phyloP scores from a whole-genome alignment of 257 asterid genomes.

The Anisodus tanguticus region DNA sequence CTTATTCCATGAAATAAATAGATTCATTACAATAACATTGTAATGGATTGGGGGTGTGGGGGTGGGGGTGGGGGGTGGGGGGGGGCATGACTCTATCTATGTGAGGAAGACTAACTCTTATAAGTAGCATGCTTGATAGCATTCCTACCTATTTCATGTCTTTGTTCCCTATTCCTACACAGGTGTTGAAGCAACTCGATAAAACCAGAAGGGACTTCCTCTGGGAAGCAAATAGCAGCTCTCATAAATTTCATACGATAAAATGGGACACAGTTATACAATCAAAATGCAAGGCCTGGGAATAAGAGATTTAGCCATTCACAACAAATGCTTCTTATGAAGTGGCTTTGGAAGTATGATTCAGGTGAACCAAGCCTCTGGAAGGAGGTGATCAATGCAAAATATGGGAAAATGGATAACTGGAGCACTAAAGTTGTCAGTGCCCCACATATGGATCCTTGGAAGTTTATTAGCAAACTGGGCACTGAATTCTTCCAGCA shows the following conservation, averaged over 20 bases:
- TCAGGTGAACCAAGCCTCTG: not conserved
- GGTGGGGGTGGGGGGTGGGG: too few relatives aligned
- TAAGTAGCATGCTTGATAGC: not conserved
- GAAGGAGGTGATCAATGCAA: not conserved
- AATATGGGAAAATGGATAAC: not conserved
- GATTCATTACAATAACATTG: too few relatives aligned
- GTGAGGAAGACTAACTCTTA: not conserved
- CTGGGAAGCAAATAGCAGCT: not conserved
- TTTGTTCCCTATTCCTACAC: not conserved
- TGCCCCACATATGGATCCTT: not conserved
- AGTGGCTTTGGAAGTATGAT: not conserved
- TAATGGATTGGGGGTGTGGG: too few relatives aligned
- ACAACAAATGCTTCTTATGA: not conserved
- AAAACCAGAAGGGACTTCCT: not conserved
- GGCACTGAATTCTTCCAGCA: not conserved
- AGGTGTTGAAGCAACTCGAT: not conserved
- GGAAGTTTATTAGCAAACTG: constrained; percentile 8
- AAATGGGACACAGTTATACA: not conserved
- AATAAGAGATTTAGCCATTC: constrained; percentile 4
- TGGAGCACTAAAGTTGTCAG: not conserved
- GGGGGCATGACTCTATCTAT: too few relatives aligned
- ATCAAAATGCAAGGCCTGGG: not conserved
- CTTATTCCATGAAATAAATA: too few relatives aligned
- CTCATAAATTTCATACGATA: not conserved
- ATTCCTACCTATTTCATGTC: not conserved